Evolutionary conservation across 2,329 filamentous ascomycete species (phyloP).

Genomic region (Chaetomium globosum): DNA sequence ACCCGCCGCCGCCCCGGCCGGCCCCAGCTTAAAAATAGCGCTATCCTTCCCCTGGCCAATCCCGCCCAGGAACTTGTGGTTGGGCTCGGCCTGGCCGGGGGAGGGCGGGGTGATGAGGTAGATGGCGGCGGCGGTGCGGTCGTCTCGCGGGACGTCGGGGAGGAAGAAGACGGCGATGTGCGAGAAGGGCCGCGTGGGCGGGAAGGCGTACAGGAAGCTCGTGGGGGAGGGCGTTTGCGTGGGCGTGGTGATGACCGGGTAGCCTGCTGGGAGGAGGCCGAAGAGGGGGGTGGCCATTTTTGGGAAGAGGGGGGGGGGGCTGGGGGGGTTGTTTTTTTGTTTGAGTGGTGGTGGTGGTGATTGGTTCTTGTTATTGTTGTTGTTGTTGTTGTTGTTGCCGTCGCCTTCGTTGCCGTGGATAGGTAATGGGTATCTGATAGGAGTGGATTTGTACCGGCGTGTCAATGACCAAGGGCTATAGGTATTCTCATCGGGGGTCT

Average conservation of each 20-base stretch:
- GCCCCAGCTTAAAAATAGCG: conserved; percentile 79
- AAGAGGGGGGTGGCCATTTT: conserved; percentile 55
- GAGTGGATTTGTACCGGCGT: neutral
- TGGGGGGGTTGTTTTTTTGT: no score
- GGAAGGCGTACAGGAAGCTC: conserved; percentile 59
- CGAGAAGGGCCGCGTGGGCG: conserved; percentile 59
- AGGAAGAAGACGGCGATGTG: conserved; percentile 90
- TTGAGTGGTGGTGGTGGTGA: no score
- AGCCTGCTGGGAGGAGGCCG: conserved; percentile 63
- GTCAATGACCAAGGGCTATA: neutral
- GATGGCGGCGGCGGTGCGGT: conserved; percentile 75
- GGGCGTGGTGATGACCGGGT: conserved; percentile 58
- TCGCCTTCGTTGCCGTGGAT: no score
- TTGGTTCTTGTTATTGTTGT: no score
- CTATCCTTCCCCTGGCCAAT: conserved; percentile 89
- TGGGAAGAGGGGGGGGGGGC: conserved; percentile 15
- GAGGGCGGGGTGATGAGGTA: conserved; percentile 68
- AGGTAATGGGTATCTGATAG: neutral
- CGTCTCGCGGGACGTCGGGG: conserved; percentile 70
- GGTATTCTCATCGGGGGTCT: neutral
- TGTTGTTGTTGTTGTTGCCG: no score
- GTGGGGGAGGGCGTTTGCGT: conserved; percentile 56
- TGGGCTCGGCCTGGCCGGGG: conserved; percentile 48
- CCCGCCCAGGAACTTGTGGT: conserved; percentile 84
- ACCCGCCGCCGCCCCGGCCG: neutral